Conservation (phyloP, 169 alveolate species). For the Theileria annulata region DNA sequence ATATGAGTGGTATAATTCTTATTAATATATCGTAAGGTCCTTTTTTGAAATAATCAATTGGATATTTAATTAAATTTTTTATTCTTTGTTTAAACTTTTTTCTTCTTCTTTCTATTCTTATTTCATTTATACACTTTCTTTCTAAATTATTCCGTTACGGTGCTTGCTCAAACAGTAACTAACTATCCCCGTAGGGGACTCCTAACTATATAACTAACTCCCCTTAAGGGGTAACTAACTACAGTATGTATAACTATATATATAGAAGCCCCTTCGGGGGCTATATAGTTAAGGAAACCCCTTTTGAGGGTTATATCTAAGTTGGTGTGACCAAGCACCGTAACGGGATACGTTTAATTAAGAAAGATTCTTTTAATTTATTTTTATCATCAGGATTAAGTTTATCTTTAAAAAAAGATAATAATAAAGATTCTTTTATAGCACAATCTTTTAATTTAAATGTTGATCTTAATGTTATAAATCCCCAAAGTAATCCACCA, state of each 20-base stretch:
- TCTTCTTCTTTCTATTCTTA: not conserved
- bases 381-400: not conserved
- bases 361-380: not conserved
- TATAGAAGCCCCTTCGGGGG: no score
- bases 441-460: constrained; percentile 73
- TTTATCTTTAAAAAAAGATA: constrained; percentile 39
- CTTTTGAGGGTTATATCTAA: no score
- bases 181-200: no score
- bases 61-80: not conserved
- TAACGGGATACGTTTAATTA: not conserved
- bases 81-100: not conserved
- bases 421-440: constrained; percentile 57
- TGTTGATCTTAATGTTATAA: constrained; percentile 77
- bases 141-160: not conserved
- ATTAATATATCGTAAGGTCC: constrained; percentile 11
- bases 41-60: not conserved
- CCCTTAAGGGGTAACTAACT: no score
- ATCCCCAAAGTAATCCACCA: constrained; percentile 80
- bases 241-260: no score
- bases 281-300: not conserved
- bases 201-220: no score
- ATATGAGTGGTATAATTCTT: constrained; percentile 11
- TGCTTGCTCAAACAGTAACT: no score
- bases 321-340: no score
- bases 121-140: not conserved